A percentile compares a stretch with the other conserved stretches of the same genome.
Conservation (phyloP, 805 yeast genomes). For the Torulaspora gathmanii region DNA sequence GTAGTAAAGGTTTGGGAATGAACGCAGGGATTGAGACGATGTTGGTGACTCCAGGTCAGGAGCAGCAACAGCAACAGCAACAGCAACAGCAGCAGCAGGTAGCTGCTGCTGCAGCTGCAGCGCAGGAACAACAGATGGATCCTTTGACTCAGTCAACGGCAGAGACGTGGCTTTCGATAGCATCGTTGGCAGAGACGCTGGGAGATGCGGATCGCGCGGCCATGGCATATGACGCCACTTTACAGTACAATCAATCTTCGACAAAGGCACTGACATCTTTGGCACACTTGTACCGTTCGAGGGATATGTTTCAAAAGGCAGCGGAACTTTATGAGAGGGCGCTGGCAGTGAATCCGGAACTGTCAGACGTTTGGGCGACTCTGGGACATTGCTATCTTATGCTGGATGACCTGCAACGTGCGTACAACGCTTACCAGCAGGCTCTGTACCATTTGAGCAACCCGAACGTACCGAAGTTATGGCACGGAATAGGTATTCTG, state of each 20-base stretch:
- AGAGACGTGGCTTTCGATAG: conserved; percentile 85
- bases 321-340: conserved; percentile 92
- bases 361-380: conserved; percentile 96
- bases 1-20: background rate
- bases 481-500: conserved; percentile 98
- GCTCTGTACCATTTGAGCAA: conserved; percentile 87
- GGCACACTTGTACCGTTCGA: conserved; percentile 81
- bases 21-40: conserved; percentile 13
- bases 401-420: conserved; percentile 93
- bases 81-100: conserved; percentile 6
- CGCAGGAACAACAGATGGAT: conserved; percentile 30
- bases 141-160: conserved; percentile 53
- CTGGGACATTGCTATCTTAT: conserved; percentile 94
- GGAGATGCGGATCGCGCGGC: conserved; percentile 89
- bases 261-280: conserved; percentile 79
- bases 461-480: conserved; percentile 91
- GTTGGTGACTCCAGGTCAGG: conserved; percentile 14
- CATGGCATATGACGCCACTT: conserved; percentile 79
- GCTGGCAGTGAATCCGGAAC: conserved; percentile 70
- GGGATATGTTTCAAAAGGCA: conserved; percentile 89
- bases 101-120: conserved; percentile 7
- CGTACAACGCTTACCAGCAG: conserved; percentile 94
- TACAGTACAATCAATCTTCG: conserved; percentile 80
- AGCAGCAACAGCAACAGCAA: conserved; percentile 11
- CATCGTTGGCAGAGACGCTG: conserved; percentile 81